These are phyloP conservation scores for Porodaedalea pini DNA, from an alignment of 1,284 basidiomycete genomes.

Conservation along the genomic window DNA sequence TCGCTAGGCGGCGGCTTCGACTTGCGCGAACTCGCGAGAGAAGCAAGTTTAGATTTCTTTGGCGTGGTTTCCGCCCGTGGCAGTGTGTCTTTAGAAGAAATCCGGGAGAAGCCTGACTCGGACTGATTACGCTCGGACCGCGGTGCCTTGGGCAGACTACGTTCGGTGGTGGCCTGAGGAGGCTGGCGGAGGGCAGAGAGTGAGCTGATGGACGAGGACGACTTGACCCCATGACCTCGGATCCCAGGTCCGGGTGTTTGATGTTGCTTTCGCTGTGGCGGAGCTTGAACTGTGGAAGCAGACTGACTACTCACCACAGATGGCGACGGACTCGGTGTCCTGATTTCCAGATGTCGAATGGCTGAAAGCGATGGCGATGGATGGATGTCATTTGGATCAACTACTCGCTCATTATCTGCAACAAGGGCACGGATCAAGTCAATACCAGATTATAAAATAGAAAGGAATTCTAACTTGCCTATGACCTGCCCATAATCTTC, in stretches of 20 bases:
- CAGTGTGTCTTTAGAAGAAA: background rate
- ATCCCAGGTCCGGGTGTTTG: background rate
- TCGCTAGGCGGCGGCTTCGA: slow-evolving; percentile 36
- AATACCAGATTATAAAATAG: background rate
- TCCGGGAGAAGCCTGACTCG: background rate
- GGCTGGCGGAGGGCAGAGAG: background rate
- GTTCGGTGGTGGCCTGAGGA: background rate
- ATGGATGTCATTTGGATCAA: slow-evolving; percentile 60
- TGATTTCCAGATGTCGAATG: slow-evolving; percentile 60
- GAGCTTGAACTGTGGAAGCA: slow-evolving; percentile 13
- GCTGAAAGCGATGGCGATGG: slow-evolving; percentile 69
- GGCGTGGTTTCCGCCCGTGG: background rate
- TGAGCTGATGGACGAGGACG: slow-evolving; percentile 10
- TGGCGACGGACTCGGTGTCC: slow-evolving; percentile 32
- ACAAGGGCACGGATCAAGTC: background rate
- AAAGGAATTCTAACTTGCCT: slow-evolving; percentile 36
- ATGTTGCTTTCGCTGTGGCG: background rate
- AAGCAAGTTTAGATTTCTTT: slow-evolving; percentile 60
- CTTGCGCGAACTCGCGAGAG: slow-evolving; percentile 54
- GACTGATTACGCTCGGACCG: background rate
- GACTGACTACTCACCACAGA: background rate
- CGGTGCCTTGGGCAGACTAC: slow-evolving; percentile 1
- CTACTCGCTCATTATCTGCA: slow-evolving; percentile 23
- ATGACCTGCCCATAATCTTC: slow-evolving; percentile 59
- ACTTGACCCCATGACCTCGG: background rate